Base-by-base conservation (phyloP, 129 eudicot species). In the Solidago caesia region DNA sequence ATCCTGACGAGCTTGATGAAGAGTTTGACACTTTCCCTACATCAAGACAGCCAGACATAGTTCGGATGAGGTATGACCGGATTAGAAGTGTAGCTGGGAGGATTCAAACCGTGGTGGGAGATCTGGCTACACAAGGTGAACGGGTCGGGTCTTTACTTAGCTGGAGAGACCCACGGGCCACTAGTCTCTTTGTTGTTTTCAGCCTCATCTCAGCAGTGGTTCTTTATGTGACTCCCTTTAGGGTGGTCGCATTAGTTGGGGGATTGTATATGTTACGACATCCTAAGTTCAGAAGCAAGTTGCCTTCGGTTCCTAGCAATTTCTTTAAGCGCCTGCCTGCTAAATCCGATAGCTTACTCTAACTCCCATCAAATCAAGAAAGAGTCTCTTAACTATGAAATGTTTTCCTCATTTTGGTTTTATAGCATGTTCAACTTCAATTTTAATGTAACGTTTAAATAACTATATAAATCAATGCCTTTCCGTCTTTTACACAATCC, bases 91-190 rank as follows among this genome's bases (percentile, higher is more conserved):
- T 91, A n/a, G 91, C 94, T 0, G 91, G 94, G 29, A 82, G 91
- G 64, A 79, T 90, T 42, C 96, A 90, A 49, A 85, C 90, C 0
- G 92, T 90, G 77, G 91, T 84, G 51, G 97, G 97, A 33, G 97
- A 91, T 68, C 41, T 91, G n/a, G 97, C 97, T 43, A 88, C 94
- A 61, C 94, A 88, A 66, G 97, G 94, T 6, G 97, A 91, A 70
- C 87, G 97, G 39, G 43, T 88, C 51, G 86, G 84, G 45, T 73
- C 84, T 10, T 70, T 91, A 43, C 89, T 91, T 48, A 84, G 85
- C 71, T 91, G 97, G 97, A 70, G 97, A 39, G 97, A 91, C 80
- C 94, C 97, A 0, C 79, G 97, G 44, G 97, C 97, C 5, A 91
- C 97, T 0, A 79, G 91, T 53, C 83, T 91, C 10, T 91, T 88